Percentiles rank a stretch among this genome's conserved stretches.
Conservation (phyloP, 495 filamentous ascomycete genomes). For the Xylaria venustula region DNA sequence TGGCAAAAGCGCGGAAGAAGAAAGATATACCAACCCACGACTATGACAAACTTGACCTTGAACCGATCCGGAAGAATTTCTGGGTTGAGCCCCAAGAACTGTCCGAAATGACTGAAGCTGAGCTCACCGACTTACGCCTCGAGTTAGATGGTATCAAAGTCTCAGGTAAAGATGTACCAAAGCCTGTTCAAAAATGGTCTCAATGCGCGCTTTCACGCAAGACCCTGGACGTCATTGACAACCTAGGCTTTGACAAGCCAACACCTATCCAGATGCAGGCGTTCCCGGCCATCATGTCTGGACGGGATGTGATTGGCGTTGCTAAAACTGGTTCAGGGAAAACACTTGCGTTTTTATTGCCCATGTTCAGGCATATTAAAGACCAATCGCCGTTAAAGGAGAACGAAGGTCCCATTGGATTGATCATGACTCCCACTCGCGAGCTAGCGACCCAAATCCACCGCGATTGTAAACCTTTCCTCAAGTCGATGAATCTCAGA, state of each 20-base stretch:
- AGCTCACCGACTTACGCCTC: conserved; percentile 74
- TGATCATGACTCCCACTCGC: conserved; percentile 93
- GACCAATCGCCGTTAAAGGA: conserved; percentile 82
- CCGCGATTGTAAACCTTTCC: conserved; percentile 87
- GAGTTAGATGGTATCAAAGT: conserved; percentile 97
- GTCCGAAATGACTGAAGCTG: conserved; percentile 79
- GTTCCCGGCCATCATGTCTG: conserved; percentile 92
- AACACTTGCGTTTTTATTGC: conserved; percentile 90
- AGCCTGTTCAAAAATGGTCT: conserved; percentile 93
- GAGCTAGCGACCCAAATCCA: conserved; percentile 95
- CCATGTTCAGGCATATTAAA: conserved; percentile 97
- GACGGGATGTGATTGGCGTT: conserved; percentile 92
- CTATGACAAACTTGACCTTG: conserved; percentile 80
- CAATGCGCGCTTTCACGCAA: conserved; percentile 88
- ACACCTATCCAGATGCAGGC: conserved; percentile 96
- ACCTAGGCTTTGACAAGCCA: conserved; percentile 80
- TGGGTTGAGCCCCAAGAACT: conserved; percentile 88
- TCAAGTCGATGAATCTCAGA: conserved; percentile 85
- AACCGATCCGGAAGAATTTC: conserved; percentile 87
- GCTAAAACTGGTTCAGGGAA: conserved; percentile 99
- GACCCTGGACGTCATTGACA: conserved; percentile 82
- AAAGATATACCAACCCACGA: conserved; percentile 88
- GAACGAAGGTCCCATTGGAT: conserved; percentile 80
- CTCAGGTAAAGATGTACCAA: conserved; percentile 77
- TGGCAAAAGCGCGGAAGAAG: conserved; percentile 87